Evolutionary conservation across 2,329 filamentous ascomycete genomes (phyloP).

Genomic region (Colletotrichum falcatum): DNA sequence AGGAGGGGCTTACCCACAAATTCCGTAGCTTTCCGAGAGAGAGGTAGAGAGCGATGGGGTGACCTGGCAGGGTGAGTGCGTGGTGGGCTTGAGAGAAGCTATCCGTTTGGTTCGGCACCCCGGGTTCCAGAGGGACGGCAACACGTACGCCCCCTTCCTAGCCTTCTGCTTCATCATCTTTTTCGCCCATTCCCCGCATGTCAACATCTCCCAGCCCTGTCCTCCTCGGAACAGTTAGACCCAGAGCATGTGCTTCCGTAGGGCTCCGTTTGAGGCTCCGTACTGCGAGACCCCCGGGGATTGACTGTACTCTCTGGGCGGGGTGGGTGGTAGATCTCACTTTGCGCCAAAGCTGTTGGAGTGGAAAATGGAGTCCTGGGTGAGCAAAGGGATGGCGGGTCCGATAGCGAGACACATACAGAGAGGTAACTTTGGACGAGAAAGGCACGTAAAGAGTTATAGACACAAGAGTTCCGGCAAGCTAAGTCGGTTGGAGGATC

Average conservation of each 20-base stretch:
- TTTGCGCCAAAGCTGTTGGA: constrained; percentile 14
- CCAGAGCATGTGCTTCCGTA: constrained; percentile 17
- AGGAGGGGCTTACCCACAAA: constrained; percentile 3
- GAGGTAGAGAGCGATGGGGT: not conserved
- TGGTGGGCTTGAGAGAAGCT: not conserved
- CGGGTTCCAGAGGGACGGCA: constrained; percentile 32
- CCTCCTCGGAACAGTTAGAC: constrained; percentile 23
- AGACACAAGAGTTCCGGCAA: constrained; percentile 29
- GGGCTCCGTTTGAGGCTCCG: constrained; percentile 17
- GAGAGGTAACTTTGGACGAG: constrained; percentile 21
- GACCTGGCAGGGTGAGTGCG: not conserved
- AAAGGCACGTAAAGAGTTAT: constrained; percentile 30
- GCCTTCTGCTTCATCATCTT: constrained; percentile 31
- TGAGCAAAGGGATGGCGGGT: constrained; percentile 38
- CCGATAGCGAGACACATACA: constrained; percentile 6
- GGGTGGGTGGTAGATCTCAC: constrained; percentile 22
- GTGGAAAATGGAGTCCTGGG: constrained; percentile 20
- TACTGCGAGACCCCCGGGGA: not conserved
- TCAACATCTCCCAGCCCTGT: constrained; percentile 26
- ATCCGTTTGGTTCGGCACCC: constrained; percentile 13
- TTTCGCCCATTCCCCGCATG: constrained; percentile 28
- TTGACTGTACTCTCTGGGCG: constrained; percentile 16
- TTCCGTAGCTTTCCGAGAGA: constrained; percentile 26
- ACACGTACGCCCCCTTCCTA: constrained; percentile 31
- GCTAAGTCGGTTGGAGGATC: constrained; percentile 39